These are phyloP conservation scores for Emergomyces pasteurianus DNA, from an alignment of 2,329 filamentous ascomycete species.

Conservation along the genomic window DNA sequence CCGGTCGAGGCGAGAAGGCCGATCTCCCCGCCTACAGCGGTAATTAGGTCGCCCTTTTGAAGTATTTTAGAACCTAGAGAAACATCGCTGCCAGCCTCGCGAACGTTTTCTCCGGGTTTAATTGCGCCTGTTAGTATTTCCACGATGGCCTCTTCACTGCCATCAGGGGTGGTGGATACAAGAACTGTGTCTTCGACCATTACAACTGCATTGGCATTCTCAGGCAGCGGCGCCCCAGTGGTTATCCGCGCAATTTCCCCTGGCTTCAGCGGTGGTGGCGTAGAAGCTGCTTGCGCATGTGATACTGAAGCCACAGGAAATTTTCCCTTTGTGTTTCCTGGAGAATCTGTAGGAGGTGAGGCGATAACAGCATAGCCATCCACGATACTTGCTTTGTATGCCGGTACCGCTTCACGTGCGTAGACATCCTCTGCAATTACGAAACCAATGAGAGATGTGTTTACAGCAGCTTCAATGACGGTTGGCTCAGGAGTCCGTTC, in stretches of 20 bases:
- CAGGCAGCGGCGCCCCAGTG: conserved; percentile 81
- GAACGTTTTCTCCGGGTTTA: conserved; percentile 70
- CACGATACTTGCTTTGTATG: conserved; percentile 90
- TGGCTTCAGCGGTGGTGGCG: conserved; percentile 47
- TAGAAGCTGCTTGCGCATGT: conserved; percentile 65
- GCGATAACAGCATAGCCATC: conserved; percentile 84
- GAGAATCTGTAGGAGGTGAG: conserved; percentile 39
- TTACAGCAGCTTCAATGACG: conserved; percentile 47
- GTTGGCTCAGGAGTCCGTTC: conserved; percentile 56
- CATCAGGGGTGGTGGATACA: conserved; percentile 62
- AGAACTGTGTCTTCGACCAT: conserved; percentile 94
- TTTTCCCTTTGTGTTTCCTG: conserved; percentile 54
- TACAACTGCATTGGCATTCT: conserved; percentile 78
- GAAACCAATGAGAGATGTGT: conserved; percentile 55
- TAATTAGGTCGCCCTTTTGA: conserved; percentile 67
- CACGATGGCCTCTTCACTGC: conserved; percentile 72
- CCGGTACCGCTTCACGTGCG: conserved; percentile 73
- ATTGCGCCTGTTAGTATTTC: conserved; percentile 73
- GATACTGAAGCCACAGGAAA: conserved; percentile 83
- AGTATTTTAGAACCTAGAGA: conserved; percentile 57
- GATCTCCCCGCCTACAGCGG: conserved; percentile 78
- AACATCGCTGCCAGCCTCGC: conserved; percentile 85
- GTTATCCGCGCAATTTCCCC: conserved; percentile 84
- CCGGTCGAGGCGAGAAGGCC: conserved; percentile 82
- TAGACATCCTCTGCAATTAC: conserved; percentile 74